Conservation (phyloP, 2,329 filamentous ascomycete species). For the Hypomyces rosellus region DNA sequence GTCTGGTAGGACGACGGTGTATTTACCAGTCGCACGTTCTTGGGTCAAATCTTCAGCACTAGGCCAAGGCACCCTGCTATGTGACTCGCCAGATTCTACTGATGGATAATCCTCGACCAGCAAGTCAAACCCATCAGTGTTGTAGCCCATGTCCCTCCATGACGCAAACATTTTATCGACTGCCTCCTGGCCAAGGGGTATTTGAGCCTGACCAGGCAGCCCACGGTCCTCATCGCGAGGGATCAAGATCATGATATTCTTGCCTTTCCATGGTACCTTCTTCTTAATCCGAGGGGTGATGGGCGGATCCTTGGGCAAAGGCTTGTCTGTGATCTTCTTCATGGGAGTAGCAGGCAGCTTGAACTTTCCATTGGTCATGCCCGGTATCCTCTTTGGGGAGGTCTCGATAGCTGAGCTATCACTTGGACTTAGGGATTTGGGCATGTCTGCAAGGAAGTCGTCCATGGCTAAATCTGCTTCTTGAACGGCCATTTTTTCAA, state of each 20-base stretch:
- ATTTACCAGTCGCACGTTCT: slow-evolving; percentile 49
- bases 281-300: slow-evolving; percentile 58
- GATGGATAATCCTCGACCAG: slow-evolving; percentile 38
- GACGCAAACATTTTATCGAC: slow-evolving; percentile 56
- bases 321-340: slow-evolving; percentile 30
- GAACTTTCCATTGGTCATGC: slow-evolving; percentile 21
- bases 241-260: slow-evolving; percentile 64
- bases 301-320: slow-evolving; percentile 32
- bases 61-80: slow-evolving; percentile 66
- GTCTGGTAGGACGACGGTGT: slow-evolving; percentile 63
- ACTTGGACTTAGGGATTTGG: neutral
- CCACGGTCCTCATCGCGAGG: slow-evolving; percentile 63
- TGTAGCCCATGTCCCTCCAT: slow-evolving; percentile 66
- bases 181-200: slow-evolving; percentile 49
- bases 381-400: slow-evolving; percentile 1
- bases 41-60: slow-evolving; percentile 49
- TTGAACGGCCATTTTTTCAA: slow-evolving; percentile 27
- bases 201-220: slow-evolving; percentile 44
- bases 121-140: slow-evolving; percentile 61
- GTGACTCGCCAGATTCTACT: slow-evolving; percentile 40
- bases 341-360: slow-evolving; percentile 29
- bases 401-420: slow-evolving; percentile 1
- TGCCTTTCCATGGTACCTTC: slow-evolving; percentile 68
- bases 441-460: slow-evolving; percentile 2
- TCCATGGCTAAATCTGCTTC: slow-evolving; percentile 21